Base-by-base conservation (phyloP, 1,139 yeast genomes). In the Barnettozyma hawaiiensis region DNA sequence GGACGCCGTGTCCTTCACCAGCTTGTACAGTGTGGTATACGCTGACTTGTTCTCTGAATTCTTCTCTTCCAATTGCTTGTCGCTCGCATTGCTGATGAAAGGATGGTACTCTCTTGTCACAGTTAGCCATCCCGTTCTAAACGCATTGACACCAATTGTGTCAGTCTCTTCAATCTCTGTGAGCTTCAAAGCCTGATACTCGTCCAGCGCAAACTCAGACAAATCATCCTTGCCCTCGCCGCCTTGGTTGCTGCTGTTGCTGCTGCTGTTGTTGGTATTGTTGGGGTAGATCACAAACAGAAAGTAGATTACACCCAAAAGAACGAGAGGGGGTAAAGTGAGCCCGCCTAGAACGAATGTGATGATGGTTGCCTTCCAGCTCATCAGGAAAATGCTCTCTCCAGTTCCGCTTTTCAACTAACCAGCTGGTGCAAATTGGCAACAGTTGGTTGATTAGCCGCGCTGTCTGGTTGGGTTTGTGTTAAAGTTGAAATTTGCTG, bases 111-210 rank as follows among this genome's bases (percentile, higher is more conserved):
- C 92, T 47, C 79, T 79, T 0, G 96, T 85, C 9, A 89, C 87
- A 4, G 84, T 78, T 5, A 90, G 64, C 95, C 96, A 87, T 2
- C 96, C 96, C 11, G 78, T 65, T 57, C 76, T 79, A 53, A 70
- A 75, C 0, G 87, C 74, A 29, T 79, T 78, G 7, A 84, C 75
- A 3, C 94, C 95, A 2, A 76, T 63, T 22, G 71, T 70, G 35
- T 67, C 64, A 15, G 64, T 63, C 51, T 85, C 90, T 47, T 82
- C 81, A 8, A 81, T 53, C 47, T 76, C 78, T 0, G 85, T 85
- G 2, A 82, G 78, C 48, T 73, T 77, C 39, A 82, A 61, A 10
- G 58, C 51, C 9, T 69, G 58, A 41, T 68, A 68, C 10, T 68
- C 64, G 15, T 57, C 56, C 3, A 45, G 35, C 2, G 49, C 49